These are phyloP conservation scores for Penicillium psychrosexuale DNA, from an alignment of 2,329 filamentous ascomycete genomes.

Conservation along the genomic window DNA sequence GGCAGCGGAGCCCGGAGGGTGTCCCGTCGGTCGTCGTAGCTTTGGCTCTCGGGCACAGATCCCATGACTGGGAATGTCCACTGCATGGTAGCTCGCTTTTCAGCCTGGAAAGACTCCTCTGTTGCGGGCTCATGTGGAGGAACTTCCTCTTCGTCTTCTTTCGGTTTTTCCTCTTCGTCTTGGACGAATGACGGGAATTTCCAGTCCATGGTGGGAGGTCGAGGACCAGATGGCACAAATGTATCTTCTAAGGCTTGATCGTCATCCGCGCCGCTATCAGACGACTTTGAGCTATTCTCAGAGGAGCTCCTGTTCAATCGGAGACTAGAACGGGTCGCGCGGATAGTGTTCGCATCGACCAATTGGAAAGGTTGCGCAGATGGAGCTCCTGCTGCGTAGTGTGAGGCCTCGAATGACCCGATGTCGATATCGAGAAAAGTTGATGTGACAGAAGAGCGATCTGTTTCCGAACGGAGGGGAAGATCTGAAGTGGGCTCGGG, in stretches of 20 bases:
- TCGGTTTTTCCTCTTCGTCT: slow-evolving; percentile 15
- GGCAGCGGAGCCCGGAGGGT: slow-evolving; percentile 33
- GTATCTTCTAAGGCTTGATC: slow-evolving; percentile 27
- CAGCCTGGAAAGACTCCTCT: slow-evolving; percentile 26
- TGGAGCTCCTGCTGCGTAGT: slow-evolving; percentile 53
- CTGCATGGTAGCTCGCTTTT: slow-evolving; percentile 47
- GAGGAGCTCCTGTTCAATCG: slow-evolving; percentile 42
- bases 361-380: slow-evolving; percentile 52
- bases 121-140: slow-evolving; percentile 8
- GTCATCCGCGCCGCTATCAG: slow-evolving; percentile 29
- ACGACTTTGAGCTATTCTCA: slow-evolving; percentile 34
- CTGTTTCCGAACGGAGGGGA: slow-evolving; percentile 48
- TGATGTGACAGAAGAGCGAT: slow-evolving; percentile 48
- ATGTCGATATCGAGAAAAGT: slow-evolving; percentile 58
- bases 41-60: slow-evolving; percentile 13
- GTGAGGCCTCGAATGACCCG: slow-evolving; percentile 48
- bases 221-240: slow-evolving; percentile 37
- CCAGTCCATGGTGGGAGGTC: slow-evolving; percentile 48
- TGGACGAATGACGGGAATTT: slow-evolving; percentile 42
- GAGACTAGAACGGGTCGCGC: slow-evolving; percentile 53
- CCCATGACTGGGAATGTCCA: slow-evolving; percentile 54
- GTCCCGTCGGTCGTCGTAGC: slow-evolving; percentile 26
- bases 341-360: slow-evolving; percentile 54
- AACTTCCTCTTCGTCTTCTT: slow-evolving; percentile 4
- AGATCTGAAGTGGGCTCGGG: slow-evolving; percentile 52